Conservation (phyloP, 2,329 filamentous ascomycete species). For the Juglanconis sp. region DNA sequence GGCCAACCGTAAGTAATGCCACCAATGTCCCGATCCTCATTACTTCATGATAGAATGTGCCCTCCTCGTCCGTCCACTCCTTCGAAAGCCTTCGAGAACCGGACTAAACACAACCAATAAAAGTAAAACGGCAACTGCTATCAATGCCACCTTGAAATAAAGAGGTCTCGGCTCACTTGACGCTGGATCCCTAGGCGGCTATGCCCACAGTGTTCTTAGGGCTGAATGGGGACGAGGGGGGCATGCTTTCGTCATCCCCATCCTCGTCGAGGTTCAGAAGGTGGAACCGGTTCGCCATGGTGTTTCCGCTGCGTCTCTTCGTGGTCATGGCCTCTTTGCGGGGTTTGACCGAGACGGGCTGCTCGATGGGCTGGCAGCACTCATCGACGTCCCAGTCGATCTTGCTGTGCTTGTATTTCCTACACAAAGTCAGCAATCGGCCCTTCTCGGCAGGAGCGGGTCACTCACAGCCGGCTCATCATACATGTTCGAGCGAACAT, state of each 20-base stretch:
- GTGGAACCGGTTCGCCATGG: conserved; percentile 59
- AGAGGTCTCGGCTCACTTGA: neutral
- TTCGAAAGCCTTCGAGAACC: neutral
- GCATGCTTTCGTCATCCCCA: conserved; percentile 33
- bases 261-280: conserved; percentile 52
- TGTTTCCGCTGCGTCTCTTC: conserved; percentile 33
- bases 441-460: neutral
- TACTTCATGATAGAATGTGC: neutral
- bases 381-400: conserved; percentile 73
- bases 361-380: conserved; percentile 58
- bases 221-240: conserved; percentile 9
- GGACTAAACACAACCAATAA: neutral
- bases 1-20: neutral
- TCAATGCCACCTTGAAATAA: neutral
- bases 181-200: conserved; percentile 20
- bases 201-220: conserved; percentile 25
- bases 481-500: conserved; percentile 76
- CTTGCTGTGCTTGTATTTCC: conserved; percentile 65
- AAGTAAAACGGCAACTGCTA: neutral
- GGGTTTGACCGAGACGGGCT: conserved; percentile 22
- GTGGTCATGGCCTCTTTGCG: conserved; percentile 26
- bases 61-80: neutral
- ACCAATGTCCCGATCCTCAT: neutral
- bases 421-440: conserved; percentile 23
- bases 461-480: conserved; percentile 56